Base-by-base conservation (phyloP, 257 asterid genomes). In the Perilla frutescens region DNA sequence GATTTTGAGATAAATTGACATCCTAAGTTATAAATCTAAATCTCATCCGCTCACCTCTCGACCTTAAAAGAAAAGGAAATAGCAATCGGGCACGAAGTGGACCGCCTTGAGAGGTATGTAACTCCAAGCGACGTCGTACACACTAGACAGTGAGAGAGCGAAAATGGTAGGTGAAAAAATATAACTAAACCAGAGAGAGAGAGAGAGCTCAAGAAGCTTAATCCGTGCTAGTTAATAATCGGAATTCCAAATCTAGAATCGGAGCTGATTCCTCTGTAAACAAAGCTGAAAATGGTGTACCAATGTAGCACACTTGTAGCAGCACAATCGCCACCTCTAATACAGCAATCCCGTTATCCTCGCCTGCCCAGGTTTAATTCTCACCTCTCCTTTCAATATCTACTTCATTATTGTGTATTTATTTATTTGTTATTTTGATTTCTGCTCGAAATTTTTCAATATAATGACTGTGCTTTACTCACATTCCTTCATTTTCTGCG, bases 321-420 rank as follows among this genome's bases (percentile, higher is more conserved):
- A 36, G 79, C 81, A 55, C 84, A 79, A 63, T 77, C 93, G 53
- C 83, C 80, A 10, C 86, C 88, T 49, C 9, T 70, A 7, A 44
- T 80, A n/a, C 77, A 78, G 74, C 89, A 64, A 64, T 79, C 88
- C 43, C 77, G 12, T n/a, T 15, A 64, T 71, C 76, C 80, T 56
- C 84, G 70, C 53, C n/a, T 67, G 26, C 68, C 80, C 76, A 86
- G 91, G 91, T 88, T 45, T 59, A 48, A 26, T n/a, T 76, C 61
- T 62, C 56, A 26, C 26, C 50, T 59, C 41, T 45, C 62, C 15
- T 63, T 63, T 50, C 10, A 3, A 6, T 75, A 57, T 13, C 54
- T 26, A 8, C 72, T 49, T 63, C 66, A 14, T 34, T 15, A 34
- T 4, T 34, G 0, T 62, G 7, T 41, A 1, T 12, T 39, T 31